phyloP scores from a whole-genome alignment of 106 monocot genomes.

The Apostasia ramifera region DNA sequence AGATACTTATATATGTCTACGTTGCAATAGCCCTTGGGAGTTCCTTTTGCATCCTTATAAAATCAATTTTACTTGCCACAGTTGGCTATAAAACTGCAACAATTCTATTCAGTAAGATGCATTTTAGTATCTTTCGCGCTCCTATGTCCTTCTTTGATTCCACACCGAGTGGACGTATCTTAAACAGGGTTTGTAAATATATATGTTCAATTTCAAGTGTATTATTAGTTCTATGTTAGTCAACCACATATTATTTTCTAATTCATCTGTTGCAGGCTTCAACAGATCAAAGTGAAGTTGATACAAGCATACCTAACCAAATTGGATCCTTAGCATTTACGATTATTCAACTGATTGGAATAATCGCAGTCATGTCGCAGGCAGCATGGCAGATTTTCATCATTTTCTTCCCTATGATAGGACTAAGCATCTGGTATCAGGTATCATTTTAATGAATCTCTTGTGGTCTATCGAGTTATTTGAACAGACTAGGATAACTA shows the following conservation, averaged over 20 bases:
- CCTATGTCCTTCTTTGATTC: constrained; percentile 97
- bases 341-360: constrained; percentile 73
- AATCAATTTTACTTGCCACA: constrained; percentile 49
- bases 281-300: constrained; percentile 82
- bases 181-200: constrained; percentile 57
- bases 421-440: constrained; percentile 78
- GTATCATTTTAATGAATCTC: constrained; percentile 19
- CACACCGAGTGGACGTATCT: constrained; percentile 80
- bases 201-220: neutral
- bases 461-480: neutral
- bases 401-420: constrained; percentile 69
- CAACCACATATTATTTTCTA: neutral
- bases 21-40: constrained; percentile 72
- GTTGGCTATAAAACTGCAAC: constrained; percentile 78
- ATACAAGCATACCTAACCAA: constrained; percentile 39
- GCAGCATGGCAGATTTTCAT: constrained; percentile 87
- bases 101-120: constrained; percentile 58
- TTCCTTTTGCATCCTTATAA: constrained; percentile 53
- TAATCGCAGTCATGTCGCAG: constrained; percentile 81
- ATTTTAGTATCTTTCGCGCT: constrained; percentile 31
- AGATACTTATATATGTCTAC: constrained; percentile 57
- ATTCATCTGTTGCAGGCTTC: constrained; percentile 45
- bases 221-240: too few relatives aligned
- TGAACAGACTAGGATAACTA: too few relatives aligned
- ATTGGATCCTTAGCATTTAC: constrained; percentile 58